Evolutionary conservation across 768 basidiomycete genomes (phyloP).

Genomic region (Goffeauzyma gilvescens): DNA sequence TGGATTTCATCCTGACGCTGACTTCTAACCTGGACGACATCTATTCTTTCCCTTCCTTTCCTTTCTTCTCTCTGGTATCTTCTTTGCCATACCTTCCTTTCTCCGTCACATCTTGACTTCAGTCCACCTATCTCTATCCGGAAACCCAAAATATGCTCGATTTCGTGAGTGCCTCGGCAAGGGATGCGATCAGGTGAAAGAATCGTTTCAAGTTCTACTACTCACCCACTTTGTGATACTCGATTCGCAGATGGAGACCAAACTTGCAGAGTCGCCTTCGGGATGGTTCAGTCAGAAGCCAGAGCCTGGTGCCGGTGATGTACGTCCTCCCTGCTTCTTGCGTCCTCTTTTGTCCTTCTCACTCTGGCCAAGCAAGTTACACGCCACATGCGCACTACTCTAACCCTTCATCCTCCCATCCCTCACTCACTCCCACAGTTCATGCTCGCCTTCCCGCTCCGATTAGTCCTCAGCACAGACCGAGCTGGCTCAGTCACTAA

Average conservation of each 20-base stretch:
- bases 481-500: conserved; percentile 13
- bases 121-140: conserved; percentile 3
- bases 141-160: conserved; percentile 1
- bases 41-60: too few relatives aligned
- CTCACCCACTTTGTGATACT: not conserved
- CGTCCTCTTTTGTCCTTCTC: too few relatives aligned
- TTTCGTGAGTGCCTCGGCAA: not conserved
- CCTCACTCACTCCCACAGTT: conserved; percentile 11
- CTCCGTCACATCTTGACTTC: too few relatives aligned
- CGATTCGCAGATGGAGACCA: conserved; percentile 18
- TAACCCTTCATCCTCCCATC: not conserved
- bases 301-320: conserved; percentile 24
- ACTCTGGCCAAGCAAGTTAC: not conserved
- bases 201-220: not conserved
- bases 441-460: conserved; percentile 27
- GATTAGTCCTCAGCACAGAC: conserved; percentile 16
- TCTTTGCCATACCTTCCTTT: too few relatives aligned
- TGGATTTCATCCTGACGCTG: not conserved
- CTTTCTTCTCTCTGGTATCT: too few relatives aligned
- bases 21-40: too few relatives aligned
- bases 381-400: not conserved
- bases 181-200: not conserved
- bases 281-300: conserved; percentile 22
- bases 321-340: conserved; percentile 2
- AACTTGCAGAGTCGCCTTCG: conserved; percentile 12